Evolutionary conservation across 352 stramenopile genomes (phyloP).

Genomic region (Globisporangium apiculatum): DNA sequence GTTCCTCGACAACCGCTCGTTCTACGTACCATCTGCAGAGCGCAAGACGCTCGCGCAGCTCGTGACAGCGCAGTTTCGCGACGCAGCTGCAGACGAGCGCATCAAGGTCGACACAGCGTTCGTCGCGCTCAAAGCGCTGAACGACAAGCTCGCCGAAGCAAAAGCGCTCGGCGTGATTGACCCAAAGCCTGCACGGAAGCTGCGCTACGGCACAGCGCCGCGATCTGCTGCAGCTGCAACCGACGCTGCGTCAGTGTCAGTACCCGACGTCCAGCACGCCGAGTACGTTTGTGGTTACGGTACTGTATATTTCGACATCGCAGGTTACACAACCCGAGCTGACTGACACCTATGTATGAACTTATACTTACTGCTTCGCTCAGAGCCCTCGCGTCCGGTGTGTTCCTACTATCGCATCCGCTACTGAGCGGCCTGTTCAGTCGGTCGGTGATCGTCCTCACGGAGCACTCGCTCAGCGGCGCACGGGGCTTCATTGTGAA

Average conservation of each 20-base stretch:
- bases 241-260: constrained; percentile 4
- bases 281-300: constrained; percentile 20
- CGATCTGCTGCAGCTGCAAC: constrained; percentile 1
- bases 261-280: constrained; percentile 29
- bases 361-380: no score
- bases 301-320: no score
- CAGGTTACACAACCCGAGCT: no score
- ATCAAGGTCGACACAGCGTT: constrained; percentile 52
- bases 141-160: constrained; percentile 46
- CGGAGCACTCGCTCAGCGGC: constrained; percentile 45
- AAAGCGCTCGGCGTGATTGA: constrained; percentile 24
- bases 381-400: constrained; percentile 34
- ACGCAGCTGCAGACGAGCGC: neutral
- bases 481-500: constrained; percentile 79
- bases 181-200: neutral
- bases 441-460: constrained; percentile 69
- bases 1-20: constrained; percentile 47
- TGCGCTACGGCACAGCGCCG: neutral
- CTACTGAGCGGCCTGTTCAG: constrained; percentile 65
- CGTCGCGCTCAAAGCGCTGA: constrained; percentile 49
- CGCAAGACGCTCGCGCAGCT: constrained; percentile 29
- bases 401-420: constrained; percentile 74
- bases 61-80: constrained; percentile 47
- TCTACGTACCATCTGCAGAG: constrained; percentile 51
- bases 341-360: no score